Conservation (phyloP, 2,329 filamentous ascomycete genomes). For the Nemania sp. region DNA sequence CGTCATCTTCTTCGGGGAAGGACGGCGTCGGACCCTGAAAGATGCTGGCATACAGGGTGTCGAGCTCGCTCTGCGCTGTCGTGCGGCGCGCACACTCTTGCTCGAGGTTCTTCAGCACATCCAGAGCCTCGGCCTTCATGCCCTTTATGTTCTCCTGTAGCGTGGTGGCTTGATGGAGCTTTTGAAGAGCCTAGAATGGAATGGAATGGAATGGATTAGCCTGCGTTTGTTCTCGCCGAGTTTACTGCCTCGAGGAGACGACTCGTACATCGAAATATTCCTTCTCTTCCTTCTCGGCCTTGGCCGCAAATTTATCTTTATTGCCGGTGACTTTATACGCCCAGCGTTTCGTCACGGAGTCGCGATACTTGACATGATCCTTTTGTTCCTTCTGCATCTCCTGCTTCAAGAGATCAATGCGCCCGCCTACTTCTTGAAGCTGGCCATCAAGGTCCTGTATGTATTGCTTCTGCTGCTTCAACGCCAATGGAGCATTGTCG, state of each 20-base stretch:
- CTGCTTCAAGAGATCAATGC: conserved; percentile 46
- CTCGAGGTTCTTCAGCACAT: conserved; percentile 45
- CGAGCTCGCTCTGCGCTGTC: conserved; percentile 51
- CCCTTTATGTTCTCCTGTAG: conserved; percentile 46
- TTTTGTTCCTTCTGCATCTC: conserved; percentile 53
- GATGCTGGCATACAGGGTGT: conserved; percentile 57
- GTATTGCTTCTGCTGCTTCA: conserved; percentile 51
- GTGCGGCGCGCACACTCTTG: conserved; percentile 42
- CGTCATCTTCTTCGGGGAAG: conserved; percentile 57
- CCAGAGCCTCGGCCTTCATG: conserved; percentile 48
- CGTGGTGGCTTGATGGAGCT: conserved; percentile 51
- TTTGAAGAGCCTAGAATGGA: conserved; percentile 42
- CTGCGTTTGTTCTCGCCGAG: not conserved
- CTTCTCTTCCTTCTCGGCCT: conserved; percentile 56
- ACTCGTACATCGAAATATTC: conserved; percentile 56
- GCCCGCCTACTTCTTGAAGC: conserved; percentile 43
- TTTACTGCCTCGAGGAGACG: not conserved
- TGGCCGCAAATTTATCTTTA: conserved; percentile 53
- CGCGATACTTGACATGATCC: conserved; percentile 57
- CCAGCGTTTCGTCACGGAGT: conserved; percentile 57
- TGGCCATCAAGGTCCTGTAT: conserved; percentile 52
- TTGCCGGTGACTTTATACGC: conserved; percentile 56
- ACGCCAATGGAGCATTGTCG: conserved; percentile 51
- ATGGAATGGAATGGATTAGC: not conserved
- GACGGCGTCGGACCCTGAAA: conserved; percentile 58